Evolutionary conservation across 2,329 filamentous ascomycete species (phyloP), one percentile per base, ranked within the genome.

Genomic region (Chaetoscypha palmicola): DNA sequence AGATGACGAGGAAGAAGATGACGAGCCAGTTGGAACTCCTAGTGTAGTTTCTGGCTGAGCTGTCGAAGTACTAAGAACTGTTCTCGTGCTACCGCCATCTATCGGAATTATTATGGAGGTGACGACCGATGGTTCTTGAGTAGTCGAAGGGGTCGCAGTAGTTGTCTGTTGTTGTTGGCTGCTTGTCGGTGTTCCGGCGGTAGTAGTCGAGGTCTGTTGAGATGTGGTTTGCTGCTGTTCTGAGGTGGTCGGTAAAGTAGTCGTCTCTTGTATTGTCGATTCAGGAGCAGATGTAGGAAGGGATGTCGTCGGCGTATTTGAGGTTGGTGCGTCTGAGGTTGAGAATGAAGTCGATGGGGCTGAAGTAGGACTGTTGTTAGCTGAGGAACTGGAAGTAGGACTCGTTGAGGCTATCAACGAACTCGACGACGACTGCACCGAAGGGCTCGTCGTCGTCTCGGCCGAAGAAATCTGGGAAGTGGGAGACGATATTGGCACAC

Each of bases 311-410:
- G 49, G 21, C 8, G 48, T 16, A 16, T 43, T 34, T 30, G 36
- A 35, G 21, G 32, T 21, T 4, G 31, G 28, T 4, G 34, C 23
- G 24, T 7, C 12, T 7, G 24, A 28, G 24, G 24, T 28, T 7
- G 24, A 28, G 12, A 40, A 21, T 10, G 36, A 28, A 14, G 43
- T 38, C 28, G 47, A 33, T 22, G 45, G 23, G 12, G 53, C 47
- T 38, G 49, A 39, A 40, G 56, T 24, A 30, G 55, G 44, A 52
- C 49, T 56, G 47, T 22, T 54, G 50, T 56, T 57, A 58, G 55
- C 55, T 50, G 48, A 52, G 43, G 57, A 50, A 52, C 53, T 59
- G 34, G 54, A 48, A 32, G 21, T 10, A 19, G 19, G 36, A 11
- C 46, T 47, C n/a, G 46, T 33, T 38, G 43, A 23, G 39, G 46